Conservation (phyloP, 192 early-diverging fungal species). For the Lobulomyces angularis region DNA sequence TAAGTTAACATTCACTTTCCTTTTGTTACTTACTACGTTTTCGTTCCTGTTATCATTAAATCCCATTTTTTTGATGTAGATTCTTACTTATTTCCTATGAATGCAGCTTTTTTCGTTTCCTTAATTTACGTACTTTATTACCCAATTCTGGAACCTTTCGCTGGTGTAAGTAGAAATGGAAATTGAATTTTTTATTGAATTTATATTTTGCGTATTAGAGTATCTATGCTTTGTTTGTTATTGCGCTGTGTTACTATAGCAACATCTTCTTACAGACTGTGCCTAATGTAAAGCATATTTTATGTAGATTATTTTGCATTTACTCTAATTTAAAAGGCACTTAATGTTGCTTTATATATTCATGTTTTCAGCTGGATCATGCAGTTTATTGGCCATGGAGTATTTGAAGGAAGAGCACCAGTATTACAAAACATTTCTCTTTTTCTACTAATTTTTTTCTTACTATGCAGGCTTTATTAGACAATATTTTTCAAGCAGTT, state of each 20-base stretch:
- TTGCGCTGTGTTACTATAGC: conserved; percentile 39
- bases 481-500: conserved; percentile 38
- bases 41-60: conserved; percentile 17
- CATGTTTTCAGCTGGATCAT: conserved; percentile 70
- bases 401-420: conserved; percentile 75
- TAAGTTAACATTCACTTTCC: conserved; percentile 24
- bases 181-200: conserved; percentile 4
- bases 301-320: conserved; percentile 7
- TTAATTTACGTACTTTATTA: conserved; percentile 63
- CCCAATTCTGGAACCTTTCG: conserved; percentile 54
- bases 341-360: conserved; percentile 30
- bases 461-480: background rate
- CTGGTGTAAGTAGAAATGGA: conserved; percentile 38
- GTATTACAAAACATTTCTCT: conserved; percentile 63
- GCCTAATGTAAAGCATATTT: conserved; percentile 30
- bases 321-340: conserved; percentile 11
- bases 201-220: conserved; percentile 13
- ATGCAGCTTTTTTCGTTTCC: conserved; percentile 39
- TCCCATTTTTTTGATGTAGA: conserved; percentile 33
- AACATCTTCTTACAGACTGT: conserved; percentile 39
- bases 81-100: conserved; percentile 18
- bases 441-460: conserved; percentile 6
- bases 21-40: conserved; percentile 14
- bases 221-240: conserved; percentile 10
- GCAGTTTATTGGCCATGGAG: conserved; percentile 85